Base-by-base conservation (phyloP, 129 eudicot genomes). In the Sambucus nigra region DNA sequence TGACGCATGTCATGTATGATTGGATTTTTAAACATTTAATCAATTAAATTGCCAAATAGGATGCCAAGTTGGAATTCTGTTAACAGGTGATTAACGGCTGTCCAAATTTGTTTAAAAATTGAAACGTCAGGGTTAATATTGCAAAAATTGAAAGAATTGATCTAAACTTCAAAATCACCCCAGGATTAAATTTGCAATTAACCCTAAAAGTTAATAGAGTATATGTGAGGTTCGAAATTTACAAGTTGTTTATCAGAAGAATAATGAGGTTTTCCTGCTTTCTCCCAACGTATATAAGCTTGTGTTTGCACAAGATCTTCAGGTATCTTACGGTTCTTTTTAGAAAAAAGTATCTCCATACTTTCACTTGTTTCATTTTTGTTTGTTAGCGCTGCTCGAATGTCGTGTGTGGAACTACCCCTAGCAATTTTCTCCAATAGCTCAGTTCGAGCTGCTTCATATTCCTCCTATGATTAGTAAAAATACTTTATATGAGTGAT, bases 391-490 rank as follows among this genome's bases (percentile, higher is more conserved):
- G 77, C 70, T 65, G 70, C 69, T 51, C 63, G 74, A 52, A 92
- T 27, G 61, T 82, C 86, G 60, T 77, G 69, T 39, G 82, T 60
- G 51, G 94, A 75, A 44, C 65, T 47, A 66, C 99, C 96, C 73
- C 75, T 80, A 53, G 84, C 72, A 31, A 92, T 49, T 76, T 92
- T 92, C 69, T 74, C 80, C 59, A 74, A 47, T 66, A 92, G 63
- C 66, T 92, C 99, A 47, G 60, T 61, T 69, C 94, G 78, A 61
- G 96, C 96, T 47, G 87, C 96, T 72, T 86, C 94, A 66, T 74
- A 86, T 72, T 86, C 94, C 74, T 59, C 84, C 96, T 92, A 60
- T 56, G 23, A 58, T 11, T 31, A 22, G 51, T 25, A 48, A 66
- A 64, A 62, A 7, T 18, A n/a, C n/a, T 19, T 20, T 1, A 18